These are phyloP conservation scores for Vanilla planifolia DNA, from an alignment of 106 monocot genomes.

Conservation along the genomic window DNA sequence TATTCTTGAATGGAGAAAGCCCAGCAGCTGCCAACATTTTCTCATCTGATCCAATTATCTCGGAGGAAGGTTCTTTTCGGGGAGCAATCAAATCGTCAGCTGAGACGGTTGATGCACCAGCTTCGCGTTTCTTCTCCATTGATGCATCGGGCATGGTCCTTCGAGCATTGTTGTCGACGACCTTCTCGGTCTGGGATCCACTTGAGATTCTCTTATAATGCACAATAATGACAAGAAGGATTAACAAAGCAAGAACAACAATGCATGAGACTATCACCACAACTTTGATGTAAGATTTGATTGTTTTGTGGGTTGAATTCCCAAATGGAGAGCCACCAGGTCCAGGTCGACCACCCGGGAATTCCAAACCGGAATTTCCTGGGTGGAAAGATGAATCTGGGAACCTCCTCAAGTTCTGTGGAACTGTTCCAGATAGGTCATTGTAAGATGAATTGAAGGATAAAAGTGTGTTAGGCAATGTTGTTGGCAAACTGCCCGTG, in stretches of 20 bases:
- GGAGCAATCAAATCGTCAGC: conserved; percentile 57
- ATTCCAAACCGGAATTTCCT: conserved; percentile 63
- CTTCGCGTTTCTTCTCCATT: conserved; percentile 24
- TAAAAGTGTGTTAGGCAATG: conserved; percentile 42
- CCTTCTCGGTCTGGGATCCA: conserved; percentile 28
- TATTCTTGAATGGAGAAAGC: conserved; percentile 70
- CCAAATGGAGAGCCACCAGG: conserved; percentile 18
- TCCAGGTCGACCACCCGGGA: conserved; percentile 41
- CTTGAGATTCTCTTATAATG: conserved; percentile 57
- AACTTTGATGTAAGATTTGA: conserved; percentile 37
- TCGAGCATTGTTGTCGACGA: conserved; percentile 39
- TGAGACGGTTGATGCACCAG: conserved; percentile 45
- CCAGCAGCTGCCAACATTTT: conserved; percentile 41
- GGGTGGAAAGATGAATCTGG: conserved; percentile 97
- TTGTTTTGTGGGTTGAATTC: conserved; percentile 17
- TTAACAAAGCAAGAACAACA: conserved; percentile 36
- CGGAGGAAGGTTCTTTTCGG: conserved; percentile 56
- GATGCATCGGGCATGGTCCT: conserved; percentile 14
- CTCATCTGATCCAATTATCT: conserved; percentile 43
- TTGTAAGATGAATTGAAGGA: conserved; percentile 87
- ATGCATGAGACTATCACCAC: conserved; percentile 47
- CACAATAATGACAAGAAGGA: conserved; percentile 50
- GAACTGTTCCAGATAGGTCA: conserved; percentile 75
- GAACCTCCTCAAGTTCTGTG: conserved; percentile 77
- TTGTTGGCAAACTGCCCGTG: conserved; percentile 55